Evolutionary conservation across 2,329 filamentous ascomycete genomes (phyloP), one percentile per base, ranked within the genome.

Genomic region (Chrysosporium queenslandicum): DNA sequence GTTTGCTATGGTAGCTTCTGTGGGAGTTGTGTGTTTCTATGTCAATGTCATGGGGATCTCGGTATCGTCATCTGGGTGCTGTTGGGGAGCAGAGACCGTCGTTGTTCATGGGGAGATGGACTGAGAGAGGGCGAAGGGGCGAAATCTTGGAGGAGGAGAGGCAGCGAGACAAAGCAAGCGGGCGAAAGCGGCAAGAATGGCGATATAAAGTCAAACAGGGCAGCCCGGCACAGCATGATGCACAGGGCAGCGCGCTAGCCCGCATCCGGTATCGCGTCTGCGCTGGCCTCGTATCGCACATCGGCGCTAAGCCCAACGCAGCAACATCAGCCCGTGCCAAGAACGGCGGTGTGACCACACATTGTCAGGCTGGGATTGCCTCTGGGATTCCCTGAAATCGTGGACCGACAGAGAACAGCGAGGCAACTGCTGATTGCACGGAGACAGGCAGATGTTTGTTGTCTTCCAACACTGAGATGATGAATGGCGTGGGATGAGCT

Each of bases 321-420:
- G 53, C 11, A 49, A 23, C 29, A 43, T 16, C 25, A 52, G 30
- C 42, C 48, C 48, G 40, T 34, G 47, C 41, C 42, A 52, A 47
- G 53, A 27, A 23, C 48, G 18, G 48, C 41, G 30, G 49, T 46
- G 49, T 29, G 30, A 25, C 27, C 30, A 20, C 11, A 9, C 5
- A 2, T 23, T 34, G 29, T 46, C 34, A 16, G 43, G 43, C 43
- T 46, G 43, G 14, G 29, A 45, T n/a, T n/a, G n/a, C n/a, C n/a
- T n/a, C n/a, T n/a, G n/a, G n/a, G n/a, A n/a, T n/a, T n/a, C n/a
- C n/a, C n/a, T n/a, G n/a, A n/a, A n/a, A n/a, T n/a, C n/a, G n/a
- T n/a, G n/a, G n/a, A n/a, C n/a, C n/a, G n/a, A n/a, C n/a, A n/a
- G n/a, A n/a, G n/a, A n/a, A 30, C 27, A 30, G 27, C 27, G 11